Percentiles rank a stretch among this genome's conserved stretches.
These are phyloP conservation scores for Leccinellum luteum DNA, from an alignment of 768 basidiomycete species.

Conservation along the genomic window DNA sequence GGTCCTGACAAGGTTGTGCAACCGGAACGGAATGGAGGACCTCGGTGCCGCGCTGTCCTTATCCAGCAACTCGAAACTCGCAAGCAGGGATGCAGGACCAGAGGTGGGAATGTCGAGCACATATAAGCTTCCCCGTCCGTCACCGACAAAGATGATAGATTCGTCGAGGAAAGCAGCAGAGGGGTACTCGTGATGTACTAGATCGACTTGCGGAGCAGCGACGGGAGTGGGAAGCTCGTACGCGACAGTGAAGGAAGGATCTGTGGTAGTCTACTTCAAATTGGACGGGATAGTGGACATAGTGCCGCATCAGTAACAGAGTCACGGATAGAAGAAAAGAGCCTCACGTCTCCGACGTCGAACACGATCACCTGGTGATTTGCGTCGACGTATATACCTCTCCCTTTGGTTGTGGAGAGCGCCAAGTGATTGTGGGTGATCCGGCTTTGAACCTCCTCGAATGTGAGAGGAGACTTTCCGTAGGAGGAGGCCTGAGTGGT, in stretches of 20 bases:
- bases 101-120: constrained; percentile 45
- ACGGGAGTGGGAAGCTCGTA: constrained; percentile 61
- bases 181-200: constrained; percentile 68
- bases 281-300: constrained; percentile 7
- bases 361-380: constrained; percentile 58
- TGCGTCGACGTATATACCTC: constrained; percentile 67
- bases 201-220: constrained; percentile 36
- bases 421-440: constrained; percentile 82
- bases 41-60: constrained; percentile 21
- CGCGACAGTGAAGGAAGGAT: constrained; percentile 52
- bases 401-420: constrained; percentile 41
- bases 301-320: constrained; percentile 2
- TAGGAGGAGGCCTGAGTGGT: constrained; percentile 56
- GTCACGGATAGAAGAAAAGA: neutral
- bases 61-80: constrained; percentile 45
- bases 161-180: constrained; percentile 58
- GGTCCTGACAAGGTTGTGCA: constrained; percentile 33
- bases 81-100: constrained; percentile 46
- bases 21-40: constrained; percentile 37
- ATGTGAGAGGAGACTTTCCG: constrained; percentile 59
- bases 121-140: constrained; percentile 70
- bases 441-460: constrained; percentile 80
- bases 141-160: constrained; percentile 53
- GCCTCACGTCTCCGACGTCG: constrained; percentile 56
- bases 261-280: constrained; percentile 46